Conservation (phyloP, 441 rosid genomes). For the Erodium chrysanthum region DNA sequence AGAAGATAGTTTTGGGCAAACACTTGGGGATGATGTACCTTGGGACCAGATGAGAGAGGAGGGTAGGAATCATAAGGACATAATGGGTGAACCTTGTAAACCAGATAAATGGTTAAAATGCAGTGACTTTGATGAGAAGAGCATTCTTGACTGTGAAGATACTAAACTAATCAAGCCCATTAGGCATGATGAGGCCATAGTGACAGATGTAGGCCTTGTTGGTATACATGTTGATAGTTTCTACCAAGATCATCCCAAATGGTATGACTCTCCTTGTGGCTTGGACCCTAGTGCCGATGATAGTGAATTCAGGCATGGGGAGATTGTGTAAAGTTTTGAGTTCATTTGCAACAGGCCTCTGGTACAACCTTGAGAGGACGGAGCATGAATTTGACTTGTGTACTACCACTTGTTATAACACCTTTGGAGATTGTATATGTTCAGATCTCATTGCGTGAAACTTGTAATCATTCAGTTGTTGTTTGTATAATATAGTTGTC, state of each 20-base stretch:
- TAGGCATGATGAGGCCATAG: constrained; percentile 69
- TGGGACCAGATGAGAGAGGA: constrained; percentile 1
- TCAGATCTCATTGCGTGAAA: no score
- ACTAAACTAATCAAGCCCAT: constrained; percentile 74
- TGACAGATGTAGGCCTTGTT: constrained; percentile 74
- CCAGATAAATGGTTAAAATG: constrained; percentile 41
- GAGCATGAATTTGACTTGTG: background rate
- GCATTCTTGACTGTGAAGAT: constrained; percentile 81
- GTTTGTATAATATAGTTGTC: background rate
- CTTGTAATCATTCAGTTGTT: background rate
- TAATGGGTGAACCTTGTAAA: background rate
- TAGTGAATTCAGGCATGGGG: constrained; percentile 70
- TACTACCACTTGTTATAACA: background rate
- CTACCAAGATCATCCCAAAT: constrained; percentile 71
- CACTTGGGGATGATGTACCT: background rate
- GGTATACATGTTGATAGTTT: constrained; percentile 93
- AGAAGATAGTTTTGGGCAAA: constrained; percentile 17
- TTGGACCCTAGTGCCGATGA: constrained; percentile 76
- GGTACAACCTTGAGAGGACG: background rate
- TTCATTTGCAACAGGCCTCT: background rate
- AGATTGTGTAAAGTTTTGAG: constrained; percentile 47
- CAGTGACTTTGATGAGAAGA: constrained; percentile 73
- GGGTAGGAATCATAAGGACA: background rate
- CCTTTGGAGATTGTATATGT: background rate
- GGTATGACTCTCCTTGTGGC: constrained; percentile 96